Evolutionary conservation across 495 filamentous ascomycete genomes (phyloP), one percentile per base, ranked within the genome.

Genomic region (Penicillium coprophilum): DNA sequence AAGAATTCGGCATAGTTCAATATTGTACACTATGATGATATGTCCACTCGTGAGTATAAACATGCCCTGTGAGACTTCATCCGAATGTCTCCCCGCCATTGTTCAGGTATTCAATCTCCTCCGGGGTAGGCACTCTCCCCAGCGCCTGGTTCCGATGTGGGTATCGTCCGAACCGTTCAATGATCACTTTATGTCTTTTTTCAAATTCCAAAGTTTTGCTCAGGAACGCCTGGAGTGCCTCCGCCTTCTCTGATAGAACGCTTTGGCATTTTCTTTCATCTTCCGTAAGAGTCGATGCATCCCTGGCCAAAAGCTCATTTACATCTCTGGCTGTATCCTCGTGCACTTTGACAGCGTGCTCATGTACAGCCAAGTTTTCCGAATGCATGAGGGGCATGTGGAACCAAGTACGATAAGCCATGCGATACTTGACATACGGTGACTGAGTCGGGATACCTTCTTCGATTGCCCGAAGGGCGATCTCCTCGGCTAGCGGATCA

Each of bases 381-480:
- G 65, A 67, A 40, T 73, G 69, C 71, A 73, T 70, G 4, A 73
- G 46, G 0, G 71, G 71, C 30, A 73, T 39, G 34, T 68, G 57
- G 46, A 73, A 73, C 71, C 71, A 73, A 27, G 60, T 38, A 3
- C 71, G 61, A 24, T 66, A 61, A 7, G 67, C 57, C 2, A 73
- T 49, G 9, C 63, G 67, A 27, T 68, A 70, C 34, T 60, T 60
- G 12, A 68, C 46, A 24, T 63, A 53, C 2, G 69, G 50, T 2
- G 50, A 61, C 27, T 47, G 56, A 4, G 27, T 58, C 1, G 60
- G 59, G 6, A 73, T 54, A 0, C 48, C 58, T 3, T 39, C 24
- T 15, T 57, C 46, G 15, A 71, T 50, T 1, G 66, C 70, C 8
- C 51, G 54, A 0, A 66, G 11, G 9, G 68, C 67, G 24, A 73